Conservation (phyloP, 768 basidiomycete genomes). For the Paxillus rubicundulus region DNA sequence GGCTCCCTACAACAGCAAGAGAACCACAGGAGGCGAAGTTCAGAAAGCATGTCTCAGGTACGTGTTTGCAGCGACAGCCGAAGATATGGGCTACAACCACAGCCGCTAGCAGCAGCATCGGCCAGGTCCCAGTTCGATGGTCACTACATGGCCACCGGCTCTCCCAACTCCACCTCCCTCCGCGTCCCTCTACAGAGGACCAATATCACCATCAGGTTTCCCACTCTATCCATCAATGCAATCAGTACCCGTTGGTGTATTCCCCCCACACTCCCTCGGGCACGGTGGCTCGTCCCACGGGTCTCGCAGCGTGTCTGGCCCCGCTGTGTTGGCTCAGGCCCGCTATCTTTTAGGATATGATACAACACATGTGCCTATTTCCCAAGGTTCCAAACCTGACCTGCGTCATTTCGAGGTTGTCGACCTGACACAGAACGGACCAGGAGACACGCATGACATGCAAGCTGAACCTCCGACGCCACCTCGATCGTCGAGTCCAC, state of each 20-base stretch:
- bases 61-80: constrained; percentile 1
- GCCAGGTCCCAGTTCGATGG: constrained; percentile 5
- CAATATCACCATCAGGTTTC: constrained; percentile 8
- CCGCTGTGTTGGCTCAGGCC: constrained; percentile 1
- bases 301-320: constrained; percentile 4
- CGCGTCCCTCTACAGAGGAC: constrained; percentile 5
- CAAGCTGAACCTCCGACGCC: background rate
- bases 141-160: constrained; percentile 15
- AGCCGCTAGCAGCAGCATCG: constrained; percentile 12
- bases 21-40: constrained; percentile 11
- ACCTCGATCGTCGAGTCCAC: background rate
- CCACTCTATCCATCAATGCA: constrained; percentile 8
- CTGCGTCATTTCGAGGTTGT: background rate
- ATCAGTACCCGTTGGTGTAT: background rate
- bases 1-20: constrained; percentile 5
- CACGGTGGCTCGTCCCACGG: background rate
- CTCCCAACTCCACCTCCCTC: constrained; percentile 23
- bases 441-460: background rate
- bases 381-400: background rate
- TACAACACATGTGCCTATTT: constrained; percentile 1
- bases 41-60: constrained; percentile 21
- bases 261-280: constrained; percentile 3
- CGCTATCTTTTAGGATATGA: constrained; percentile 1
- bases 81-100: background rate
- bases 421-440: constrained; percentile 1